Conservation (phyloP, 805 yeast genomes). For the Metschnikowia colocasiae region DNA sequence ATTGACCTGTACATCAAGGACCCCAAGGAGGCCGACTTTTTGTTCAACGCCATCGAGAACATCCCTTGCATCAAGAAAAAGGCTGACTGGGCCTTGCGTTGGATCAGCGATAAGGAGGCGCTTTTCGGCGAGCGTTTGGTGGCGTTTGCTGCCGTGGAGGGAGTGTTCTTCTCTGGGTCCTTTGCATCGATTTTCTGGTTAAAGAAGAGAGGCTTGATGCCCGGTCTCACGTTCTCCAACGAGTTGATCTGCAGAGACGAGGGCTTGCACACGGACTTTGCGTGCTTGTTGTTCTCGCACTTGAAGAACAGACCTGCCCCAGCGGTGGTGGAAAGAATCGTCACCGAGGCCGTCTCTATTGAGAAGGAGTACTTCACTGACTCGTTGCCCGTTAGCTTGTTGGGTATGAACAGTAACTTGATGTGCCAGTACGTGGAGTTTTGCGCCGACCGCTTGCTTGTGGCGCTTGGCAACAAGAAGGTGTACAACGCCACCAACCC, state of each 20-base stretch:
- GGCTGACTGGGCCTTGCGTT: slow-evolving; percentile 98
- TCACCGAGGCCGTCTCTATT: slow-evolving; percentile 91
- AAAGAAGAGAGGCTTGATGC: slow-evolving; percentile 98
- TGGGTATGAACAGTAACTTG: slow-evolving; percentile 91
- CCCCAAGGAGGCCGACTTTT: slow-evolving; percentile 84
- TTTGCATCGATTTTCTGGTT: slow-evolving; percentile 98
- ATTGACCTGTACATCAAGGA: slow-evolving; percentile 96
- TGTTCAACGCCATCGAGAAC: slow-evolving; percentile 93
- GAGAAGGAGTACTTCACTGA: slow-evolving; percentile 68
- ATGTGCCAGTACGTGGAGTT: slow-evolving; percentile 99
- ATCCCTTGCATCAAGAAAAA: slow-evolving; percentile 95
- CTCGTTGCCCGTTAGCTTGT: slow-evolving; percentile 86
- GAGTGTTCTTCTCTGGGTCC: slow-evolving; percentile 97
- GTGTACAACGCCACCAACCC: slow-evolving; percentile 86
- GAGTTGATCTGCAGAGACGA: slow-evolving; percentile 98
- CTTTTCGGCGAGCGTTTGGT: slow-evolving; percentile 93
- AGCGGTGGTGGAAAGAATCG: slow-evolving; percentile 74
- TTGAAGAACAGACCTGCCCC: slow-evolving; percentile 83
- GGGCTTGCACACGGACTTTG: slow-evolving; percentile 98
- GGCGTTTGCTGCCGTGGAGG: slow-evolving; percentile 98
- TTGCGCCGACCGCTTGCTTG: slow-evolving; percentile 91
- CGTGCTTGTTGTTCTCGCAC: slow-evolving; percentile 91
- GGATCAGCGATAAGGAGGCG: slow-evolving; percentile 88
- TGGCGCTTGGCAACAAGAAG: slow-evolving; percentile 89
- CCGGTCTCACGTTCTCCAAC: slow-evolving; percentile 96